A percentile compares a stretch with the other conserved stretches of the same genome.
phyloP scores from a whole-genome alignment of 1,139 yeast species.

The Geotrichum aggregatum region DNA sequence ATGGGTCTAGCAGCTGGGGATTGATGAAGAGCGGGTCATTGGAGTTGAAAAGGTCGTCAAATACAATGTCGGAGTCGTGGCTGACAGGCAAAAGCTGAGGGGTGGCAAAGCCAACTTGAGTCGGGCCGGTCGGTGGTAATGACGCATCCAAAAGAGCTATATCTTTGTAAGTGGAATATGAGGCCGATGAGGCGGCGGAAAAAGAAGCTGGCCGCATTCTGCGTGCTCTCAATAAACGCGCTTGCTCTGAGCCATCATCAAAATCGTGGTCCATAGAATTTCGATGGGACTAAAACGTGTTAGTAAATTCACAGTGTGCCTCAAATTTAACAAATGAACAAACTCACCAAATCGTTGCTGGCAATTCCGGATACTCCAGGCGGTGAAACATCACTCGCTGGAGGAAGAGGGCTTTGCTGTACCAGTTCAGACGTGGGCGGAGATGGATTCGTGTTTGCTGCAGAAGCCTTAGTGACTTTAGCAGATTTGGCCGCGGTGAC shows the following conservation, averaged over 20 bases:
- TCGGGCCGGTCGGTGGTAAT: constrained; percentile 43
- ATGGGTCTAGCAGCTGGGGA: constrained; percentile 29
- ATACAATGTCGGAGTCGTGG: constrained; percentile 29
- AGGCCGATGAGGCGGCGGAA: constrained; percentile 69
- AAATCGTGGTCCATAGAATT: not conserved
- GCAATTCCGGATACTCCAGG: constrained; percentile 29
- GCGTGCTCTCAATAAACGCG: not conserved
- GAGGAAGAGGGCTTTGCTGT: constrained; percentile 6
- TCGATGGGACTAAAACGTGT: constrained; percentile 9
- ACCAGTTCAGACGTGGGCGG: not conserved
- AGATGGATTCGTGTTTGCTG: not conserved
- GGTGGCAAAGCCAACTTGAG: constrained; percentile 72
- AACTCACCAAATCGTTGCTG: constrained; percentile 57
- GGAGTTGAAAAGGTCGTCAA: constrained; percentile 28
- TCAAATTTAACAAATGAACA: constrained; percentile 28
- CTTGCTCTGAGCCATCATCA: constrained; percentile 3
- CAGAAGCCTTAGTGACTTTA: constrained; percentile 10
- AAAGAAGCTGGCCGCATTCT: constrained; percentile 66
- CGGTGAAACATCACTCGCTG: not conserved
- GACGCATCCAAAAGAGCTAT: constrained; percentile 33
- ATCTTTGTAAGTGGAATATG: constrained; percentile 58
- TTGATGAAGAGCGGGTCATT: constrained; percentile 36
- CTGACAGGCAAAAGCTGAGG: constrained; percentile 55
- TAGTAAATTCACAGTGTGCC: constrained; percentile 28
- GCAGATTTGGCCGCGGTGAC: constrained; percentile 10